A percentile compares a stretch with the other conserved stretches of the same genome.
Evolutionary conservation across 2,329 filamentous ascomycete species (phyloP).

Genomic region (Ophioceras dolichostomum): DNA sequence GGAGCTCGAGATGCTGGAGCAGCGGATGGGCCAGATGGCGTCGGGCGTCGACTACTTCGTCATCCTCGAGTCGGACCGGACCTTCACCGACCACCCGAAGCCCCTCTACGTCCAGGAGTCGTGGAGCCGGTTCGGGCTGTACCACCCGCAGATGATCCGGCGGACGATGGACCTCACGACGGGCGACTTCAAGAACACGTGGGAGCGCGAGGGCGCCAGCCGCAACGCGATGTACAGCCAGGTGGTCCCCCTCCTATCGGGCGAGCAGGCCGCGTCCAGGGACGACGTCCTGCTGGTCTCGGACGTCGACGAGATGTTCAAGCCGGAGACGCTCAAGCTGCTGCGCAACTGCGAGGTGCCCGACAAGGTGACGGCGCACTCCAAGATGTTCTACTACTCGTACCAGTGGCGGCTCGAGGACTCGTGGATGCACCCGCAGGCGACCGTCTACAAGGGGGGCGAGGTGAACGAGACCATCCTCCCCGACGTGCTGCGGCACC

Average conservation of each 20-base stretch:
- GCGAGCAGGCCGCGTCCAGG: slow-evolving; percentile 15
- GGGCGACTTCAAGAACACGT: slow-evolving; percentile 12
- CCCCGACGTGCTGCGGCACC: slow-evolving; percentile 24
- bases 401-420: slow-evolving; percentile 23
- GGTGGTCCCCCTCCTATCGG: slow-evolving; percentile 23
- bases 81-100: slow-evolving; percentile 23
- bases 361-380: slow-evolving; percentile 18
- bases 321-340: slow-evolving; percentile 18
- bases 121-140: slow-evolving; percentile 20
- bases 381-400: slow-evolving; percentile 23
- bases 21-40: slow-evolving; percentile 12
- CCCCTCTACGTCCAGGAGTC: slow-evolving; percentile 21
- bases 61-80: slow-evolving; percentile 24
- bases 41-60: slow-evolving; percentile 28
- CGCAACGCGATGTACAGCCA: slow-evolving; percentile 23
- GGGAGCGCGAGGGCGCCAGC: slow-evolving; percentile 23
- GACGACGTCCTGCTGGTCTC: slow-evolving; percentile 29
- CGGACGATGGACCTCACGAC: slow-evolving; percentile 19
- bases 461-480: slow-evolving; percentile 18
- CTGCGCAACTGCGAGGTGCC: slow-evolving; percentile 23
- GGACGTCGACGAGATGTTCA: slow-evolving; percentile 32
- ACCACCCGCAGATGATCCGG: slow-evolving; percentile 26
- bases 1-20: slow-evolving; percentile 8
- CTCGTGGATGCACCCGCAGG: slow-evolving; percentile 31
- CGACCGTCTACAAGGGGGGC: slow-evolving; percentile 24